Base-by-base conservation (phyloP, 805 yeast genomes). In the Saturnispora bothae region DNA sequence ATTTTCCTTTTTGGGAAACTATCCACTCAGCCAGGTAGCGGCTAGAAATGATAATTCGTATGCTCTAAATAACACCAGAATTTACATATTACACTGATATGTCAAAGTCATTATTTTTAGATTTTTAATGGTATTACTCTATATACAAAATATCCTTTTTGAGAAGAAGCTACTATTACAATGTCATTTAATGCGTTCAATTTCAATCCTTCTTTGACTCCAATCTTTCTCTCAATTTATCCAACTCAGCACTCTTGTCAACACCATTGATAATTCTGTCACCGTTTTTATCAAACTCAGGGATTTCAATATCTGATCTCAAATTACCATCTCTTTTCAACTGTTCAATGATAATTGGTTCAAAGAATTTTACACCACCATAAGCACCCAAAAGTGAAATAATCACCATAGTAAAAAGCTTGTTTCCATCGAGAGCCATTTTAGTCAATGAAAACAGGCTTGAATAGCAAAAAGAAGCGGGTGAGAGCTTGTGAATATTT, bases 321-420 rank as follows among this genome's bases (percentile, higher is more conserved):
- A 82, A 61, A 41, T 68, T 68, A 2, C 84, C 83, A 44, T 79
- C 85, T 50, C 75, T 71, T 48, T 68, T 65, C 42, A 82, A 63
- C 45, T 70, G 78, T 33, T 78, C 86, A 22, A 81, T 68, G 3
- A 82, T 69, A 14, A 82, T 54, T 2, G 94, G 94, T 48, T 78
- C 78, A 64, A 83, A 82, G 58, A 82, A 82, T 51, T 69, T 73
- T 40, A 73, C 58, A 3, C 83, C 83, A 15, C 69, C 62, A 48
- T 68, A 71, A 3, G 68, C 60, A 3, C 77, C 76, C 5, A 59
- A 38, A 10, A 55, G 57, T 0, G 52, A 48, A 31, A 59, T 49
- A 18, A 59, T 48, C 4, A 50, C 32, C 12, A 57, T 40, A 0
- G 58, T 44, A 15, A 56, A 34, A 5, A 49, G 33, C 33, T 49